Evolutionary conservation across 2,329 filamentous ascomycete genomes (phyloP).

Genomic region (Penicillium sp.): DNA sequence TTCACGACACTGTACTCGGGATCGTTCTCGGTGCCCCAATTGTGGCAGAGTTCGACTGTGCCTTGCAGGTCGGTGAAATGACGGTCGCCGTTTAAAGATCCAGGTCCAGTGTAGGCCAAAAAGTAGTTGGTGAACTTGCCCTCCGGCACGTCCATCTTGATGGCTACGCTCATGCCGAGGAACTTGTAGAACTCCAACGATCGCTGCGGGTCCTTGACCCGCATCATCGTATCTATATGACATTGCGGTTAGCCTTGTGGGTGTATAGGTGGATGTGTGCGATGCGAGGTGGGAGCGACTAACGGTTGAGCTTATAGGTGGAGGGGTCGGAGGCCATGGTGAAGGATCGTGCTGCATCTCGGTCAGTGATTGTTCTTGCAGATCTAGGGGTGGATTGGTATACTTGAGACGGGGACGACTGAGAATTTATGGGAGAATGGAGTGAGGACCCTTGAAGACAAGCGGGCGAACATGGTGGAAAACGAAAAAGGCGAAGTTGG

Average conservation of each 20-base stretch:
- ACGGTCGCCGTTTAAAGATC: constrained; percentile 73
- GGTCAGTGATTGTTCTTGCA: constrained; percentile 20
- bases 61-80: constrained; percentile 84
- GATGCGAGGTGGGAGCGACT: constrained; percentile 32
- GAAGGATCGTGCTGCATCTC: constrained; percentile 32
- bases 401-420: not conserved
- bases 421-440: constrained; percentile 15
- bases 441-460: constrained; percentile 31
- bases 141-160: constrained; percentile 80
- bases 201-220: constrained; percentile 90
- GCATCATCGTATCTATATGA: constrained; percentile 66
- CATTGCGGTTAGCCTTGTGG: constrained; percentile 20
- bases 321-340: constrained; percentile 61
- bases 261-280: not conserved
- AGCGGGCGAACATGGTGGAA: constrained; percentile 28
- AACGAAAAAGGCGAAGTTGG: constrained; percentile 12
- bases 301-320: constrained; percentile 69
- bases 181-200: constrained; percentile 94
- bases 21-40: constrained; percentile 89
- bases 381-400: not conserved
- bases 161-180: constrained; percentile 82
- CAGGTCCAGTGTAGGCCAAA: constrained; percentile 80
- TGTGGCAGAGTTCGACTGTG: constrained; percentile 81
- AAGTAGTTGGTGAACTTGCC: constrained; percentile 96
- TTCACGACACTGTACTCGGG: constrained; percentile 79